A percentile compares a stretch with the other conserved stretches of the same genome.
Evolutionary conservation across 495 filamentous ascomycete genomes (phyloP).

Genomic region (Annulohypoxylon maeteangense): DNA sequence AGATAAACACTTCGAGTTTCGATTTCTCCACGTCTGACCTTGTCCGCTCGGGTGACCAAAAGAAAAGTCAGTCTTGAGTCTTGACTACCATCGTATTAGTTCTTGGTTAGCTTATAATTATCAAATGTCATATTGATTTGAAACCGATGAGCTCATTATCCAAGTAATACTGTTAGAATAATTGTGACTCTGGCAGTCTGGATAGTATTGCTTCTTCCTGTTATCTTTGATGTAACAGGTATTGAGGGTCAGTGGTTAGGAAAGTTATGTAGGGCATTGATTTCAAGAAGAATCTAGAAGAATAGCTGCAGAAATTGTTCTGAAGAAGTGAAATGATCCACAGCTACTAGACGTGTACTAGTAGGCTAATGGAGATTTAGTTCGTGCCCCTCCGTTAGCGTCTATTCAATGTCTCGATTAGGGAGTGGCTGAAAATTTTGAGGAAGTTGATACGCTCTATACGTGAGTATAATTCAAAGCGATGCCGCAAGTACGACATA

Average conservation of each 20-base stretch:
- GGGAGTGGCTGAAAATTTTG: conserved; percentile 36
- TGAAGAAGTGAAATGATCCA: conserved; percentile 11
- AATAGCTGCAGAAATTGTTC: conserved; percentile 5
- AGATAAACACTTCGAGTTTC: conserved; percentile 28
- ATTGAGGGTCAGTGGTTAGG: not conserved
- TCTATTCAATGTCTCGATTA: conserved; percentile 26
- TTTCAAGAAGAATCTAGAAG: conserved; percentile 36
- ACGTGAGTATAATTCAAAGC: conserved; percentile 28
- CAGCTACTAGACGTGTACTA: not conserved
- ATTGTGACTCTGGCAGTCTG: conserved; percentile 5
- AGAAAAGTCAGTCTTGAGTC: not conserved
- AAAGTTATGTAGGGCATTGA: not conserved
- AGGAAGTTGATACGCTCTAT: conserved; percentile 35
- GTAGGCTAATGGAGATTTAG: conserved; percentile 14
- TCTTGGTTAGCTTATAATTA: not conserved
- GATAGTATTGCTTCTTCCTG: not conserved
- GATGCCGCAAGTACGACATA: conserved; percentile 42
- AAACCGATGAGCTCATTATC: not conserved
- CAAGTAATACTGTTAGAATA: not conserved
- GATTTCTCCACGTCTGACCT: conserved; percentile 24
- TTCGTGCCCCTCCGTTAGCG: conserved; percentile 34
- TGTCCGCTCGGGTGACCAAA: conserved; percentile 6
- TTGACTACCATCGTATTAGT: not conserved
- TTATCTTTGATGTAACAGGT: not conserved
- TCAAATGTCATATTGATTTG: not conserved